Evolutionary conservation across 371 early-diverging fungal species (phyloP).

Genomic region (Coemansia sp.): DNA sequence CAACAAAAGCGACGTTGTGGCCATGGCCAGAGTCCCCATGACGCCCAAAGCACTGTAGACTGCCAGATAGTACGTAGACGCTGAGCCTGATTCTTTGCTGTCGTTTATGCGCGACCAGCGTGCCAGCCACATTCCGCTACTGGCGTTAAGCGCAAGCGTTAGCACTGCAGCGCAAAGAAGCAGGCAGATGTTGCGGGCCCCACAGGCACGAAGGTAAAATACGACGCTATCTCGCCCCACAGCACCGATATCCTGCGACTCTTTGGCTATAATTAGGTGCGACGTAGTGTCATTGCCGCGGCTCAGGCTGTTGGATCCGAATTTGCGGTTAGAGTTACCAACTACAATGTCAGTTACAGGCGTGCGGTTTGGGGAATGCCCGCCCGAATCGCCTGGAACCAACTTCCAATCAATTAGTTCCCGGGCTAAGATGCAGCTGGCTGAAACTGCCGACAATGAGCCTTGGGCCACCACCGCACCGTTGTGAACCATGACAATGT

Average conservation of each 20-base stretch:
- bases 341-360: neutral
- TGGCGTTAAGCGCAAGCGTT: slow-evolving; percentile 49
- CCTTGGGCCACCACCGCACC: slow-evolving; percentile 77
- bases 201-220: slow-evolving; percentile 78
- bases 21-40: slow-evolving; percentile 59
- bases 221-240: slow-evolving; percentile 71
- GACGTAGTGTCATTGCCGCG: neutral
- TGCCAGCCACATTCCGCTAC: slow-evolving; percentile 70
- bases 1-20: slow-evolving; percentile 69
- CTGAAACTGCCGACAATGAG: slow-evolving; percentile 45
- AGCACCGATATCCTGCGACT: slow-evolving; percentile 76
- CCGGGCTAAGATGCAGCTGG: neutral
- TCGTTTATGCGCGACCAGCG: slow-evolving; percentile 58
- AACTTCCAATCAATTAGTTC: neutral
- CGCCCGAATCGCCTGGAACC: too few species aligned
- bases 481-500: slow-evolving; percentile 54
- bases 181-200: slow-evolving; percentile 30
- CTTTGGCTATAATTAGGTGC: slow-evolving; percentile 61
- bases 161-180: slow-evolving; percentile 26
- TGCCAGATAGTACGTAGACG: slow-evolving; percentile 61
- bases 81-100: neutral
- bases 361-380: too few species aligned
- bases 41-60: slow-evolving; percentile 81
- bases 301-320: neutral
- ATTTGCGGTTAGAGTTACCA: neutral